Conservation (phyloP, 495 filamentous ascomycete species). For the Filosporella fistucella region DNA sequence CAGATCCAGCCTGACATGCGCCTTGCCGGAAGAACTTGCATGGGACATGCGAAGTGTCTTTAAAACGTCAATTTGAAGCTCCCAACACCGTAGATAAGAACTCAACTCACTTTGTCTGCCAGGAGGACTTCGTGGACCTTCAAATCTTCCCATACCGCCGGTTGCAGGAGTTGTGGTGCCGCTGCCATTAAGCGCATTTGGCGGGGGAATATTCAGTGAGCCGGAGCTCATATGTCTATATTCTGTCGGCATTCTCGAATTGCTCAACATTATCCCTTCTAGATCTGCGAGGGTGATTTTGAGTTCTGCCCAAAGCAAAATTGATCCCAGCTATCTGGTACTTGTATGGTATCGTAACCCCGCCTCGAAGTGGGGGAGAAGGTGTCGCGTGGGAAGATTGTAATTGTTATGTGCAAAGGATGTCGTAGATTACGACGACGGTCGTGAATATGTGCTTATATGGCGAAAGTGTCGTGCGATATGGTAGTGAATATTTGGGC, state of each 20-base stretch:
- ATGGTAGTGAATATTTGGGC: neutral
- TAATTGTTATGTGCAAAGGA: neutral
- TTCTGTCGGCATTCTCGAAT: conserved; percentile 27
- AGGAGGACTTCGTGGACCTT: conserved; percentile 75
- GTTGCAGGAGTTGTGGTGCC: conserved; percentile 25
- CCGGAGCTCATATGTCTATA: conserved; percentile 49
- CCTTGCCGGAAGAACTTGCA: conserved; percentile 99
- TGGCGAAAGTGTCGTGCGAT: neutral
- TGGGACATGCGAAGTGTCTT: conserved; percentile 95
- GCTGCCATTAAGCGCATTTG: conserved; percentile 16
- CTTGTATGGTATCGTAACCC: conserved; percentile 5
- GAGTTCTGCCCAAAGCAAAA: neutral
- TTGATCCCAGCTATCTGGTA: conserved; percentile 1
- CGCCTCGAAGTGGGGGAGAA: conserved; percentile 20
- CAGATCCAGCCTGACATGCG: conserved; percentile 90
- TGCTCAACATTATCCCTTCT: conserved; percentile 7
- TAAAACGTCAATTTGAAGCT: conserved; percentile 10
- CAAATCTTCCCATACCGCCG: conserved; percentile 48
- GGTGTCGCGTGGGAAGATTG: conserved; percentile 7
- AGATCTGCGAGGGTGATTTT: neutral
- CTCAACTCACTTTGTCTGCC: conserved; percentile 64
- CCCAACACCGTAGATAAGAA: neutral
- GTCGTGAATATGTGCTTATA: neutral
- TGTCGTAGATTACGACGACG: neutral
- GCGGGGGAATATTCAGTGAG: conserved; percentile 44